Base-by-base conservation (phyloP, 306 rosid species). In the Biancaea sappan region DNA sequence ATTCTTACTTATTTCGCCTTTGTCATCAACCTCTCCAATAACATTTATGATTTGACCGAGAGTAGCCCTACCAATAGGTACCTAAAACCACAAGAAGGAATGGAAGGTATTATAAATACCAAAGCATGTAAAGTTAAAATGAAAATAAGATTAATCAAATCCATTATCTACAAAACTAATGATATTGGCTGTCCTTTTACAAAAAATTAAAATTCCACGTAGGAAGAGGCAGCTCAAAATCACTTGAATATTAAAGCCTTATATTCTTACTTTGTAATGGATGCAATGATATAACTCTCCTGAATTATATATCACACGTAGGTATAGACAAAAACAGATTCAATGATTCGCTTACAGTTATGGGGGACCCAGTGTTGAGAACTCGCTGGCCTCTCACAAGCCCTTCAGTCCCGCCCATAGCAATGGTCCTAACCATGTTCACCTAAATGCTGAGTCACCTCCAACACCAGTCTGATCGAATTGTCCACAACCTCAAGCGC, bases 401-500 rank as follows among this genome's bases (percentile, higher is more conserved):
- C 1, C 98, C 98, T 57, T 94, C 97, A 18, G 98, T 94, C 3
- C 91, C 98, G 75, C 91, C 98, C 98, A 94, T 94, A 79, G 98
- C 98, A 76, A 94, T 94, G 8, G 94, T 88, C 46, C 98, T 82
- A 2, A 94, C 98, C 85, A 88, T 72, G 6, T 28, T 90, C 98
- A 0, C 98, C 98, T 90, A 94, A 94, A 86, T 94, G 98, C 96
- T 90, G 96, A 6, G 97, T 93, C 38, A 94, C 98, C 86, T 94
- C 98, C n/a, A 94, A 87, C 79, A 94, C 98, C 80, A 94, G 53
- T 0, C 98, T 83, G 46, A 87, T 54, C 63, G 89, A 72, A 70
- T 91, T 71, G 53, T 85, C 98, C 80, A 86, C 62, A 63, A 94
- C 96, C 79, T 94, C 98, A 6, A 94, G 93, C 3, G 98, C 97